These are phyloP conservation scores for Nothophaeocryptopus gaeumannii DNA, from an alignment of 2,329 filamentous ascomycete species.

Conservation along the genomic window DNA sequence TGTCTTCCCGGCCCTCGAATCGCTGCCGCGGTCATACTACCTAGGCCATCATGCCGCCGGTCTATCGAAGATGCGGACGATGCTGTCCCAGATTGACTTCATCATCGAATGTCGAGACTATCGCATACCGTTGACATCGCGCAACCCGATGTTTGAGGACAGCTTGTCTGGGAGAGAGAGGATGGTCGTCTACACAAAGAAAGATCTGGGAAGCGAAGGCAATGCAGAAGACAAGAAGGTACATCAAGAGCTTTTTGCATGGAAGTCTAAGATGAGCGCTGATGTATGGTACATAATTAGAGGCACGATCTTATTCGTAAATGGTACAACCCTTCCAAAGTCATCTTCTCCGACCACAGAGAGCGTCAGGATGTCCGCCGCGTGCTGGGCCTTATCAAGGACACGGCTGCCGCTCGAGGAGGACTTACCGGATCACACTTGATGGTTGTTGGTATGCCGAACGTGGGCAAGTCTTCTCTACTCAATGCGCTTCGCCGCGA, in stretches of 20 bases:
- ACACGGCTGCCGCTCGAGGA: conserved; percentile 50
- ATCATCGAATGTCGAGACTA: conserved; percentile 95
- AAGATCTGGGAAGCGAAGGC: conserved; percentile 63
- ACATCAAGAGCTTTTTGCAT: conserved; percentile 4
- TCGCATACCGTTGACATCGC: conserved; percentile 80
- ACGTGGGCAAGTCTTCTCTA: conserved; percentile 93
- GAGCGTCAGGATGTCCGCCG: conserved; percentile 42
- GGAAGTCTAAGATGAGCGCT: conserved; percentile 2
- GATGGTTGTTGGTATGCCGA: conserved; percentile 94
- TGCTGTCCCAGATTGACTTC: conserved; percentile 77
- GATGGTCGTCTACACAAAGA: conserved; percentile 87
- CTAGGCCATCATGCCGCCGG: conserved; percentile 87
- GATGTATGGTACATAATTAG: conserved; percentile 19
- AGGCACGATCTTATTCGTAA: conserved; percentile 51
- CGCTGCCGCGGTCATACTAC: conserved; percentile 86
- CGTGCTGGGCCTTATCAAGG: conserved; percentile 52
- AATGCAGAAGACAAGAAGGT: conserved; percentile 32
- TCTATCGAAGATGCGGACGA: conserved; percentile 74
- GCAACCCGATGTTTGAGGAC: conserved; percentile 85
- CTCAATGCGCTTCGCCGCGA: conserved; percentile 76
- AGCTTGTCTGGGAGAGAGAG: conserved; percentile 69
- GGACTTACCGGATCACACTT: conserved; percentile 78
- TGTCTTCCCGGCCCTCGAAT: conserved; percentile 68
- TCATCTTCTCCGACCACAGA: conserved; percentile 54
- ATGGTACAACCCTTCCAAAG: conserved; percentile 54